These are phyloP conservation scores for Geum urbanum DNA, from an alignment of 306 rosid genomes.

Conservation along the genomic window DNA sequence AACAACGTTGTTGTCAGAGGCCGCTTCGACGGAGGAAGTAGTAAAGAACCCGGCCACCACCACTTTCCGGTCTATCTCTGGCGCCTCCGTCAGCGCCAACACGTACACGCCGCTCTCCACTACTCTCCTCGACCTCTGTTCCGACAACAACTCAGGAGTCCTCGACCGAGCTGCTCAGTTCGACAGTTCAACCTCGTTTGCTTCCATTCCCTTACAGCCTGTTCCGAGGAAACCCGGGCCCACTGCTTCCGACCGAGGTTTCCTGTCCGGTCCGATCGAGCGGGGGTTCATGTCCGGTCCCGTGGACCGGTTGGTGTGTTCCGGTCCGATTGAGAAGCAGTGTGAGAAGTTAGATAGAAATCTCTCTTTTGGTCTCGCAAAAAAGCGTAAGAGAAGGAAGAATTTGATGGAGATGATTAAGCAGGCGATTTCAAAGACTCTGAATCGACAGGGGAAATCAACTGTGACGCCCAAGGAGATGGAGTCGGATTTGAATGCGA, in stretches of 20 bases:
- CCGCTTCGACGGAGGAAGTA: constrained; percentile 8
- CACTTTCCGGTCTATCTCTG: constrained; percentile 57
- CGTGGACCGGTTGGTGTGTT: constrained; percentile 28
- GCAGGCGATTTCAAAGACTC: constrained; percentile 25
- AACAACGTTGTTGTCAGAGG: not conserved
- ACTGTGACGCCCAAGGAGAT: constrained; percentile 24
- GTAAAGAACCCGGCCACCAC: constrained; percentile 20
- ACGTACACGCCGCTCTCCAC: constrained; percentile 53
- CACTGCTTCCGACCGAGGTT: constrained; percentile 36
- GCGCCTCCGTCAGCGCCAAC: constrained; percentile 85
- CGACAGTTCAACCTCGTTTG: constrained; percentile 63
- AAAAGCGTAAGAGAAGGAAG: constrained; percentile 13
- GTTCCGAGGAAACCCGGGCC: constrained; percentile 27
- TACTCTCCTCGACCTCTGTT: constrained; percentile 36
- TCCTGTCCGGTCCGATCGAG: constrained; percentile 42
- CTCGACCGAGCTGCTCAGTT: constrained; percentile 57
- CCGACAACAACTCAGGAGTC: constrained; percentile 25
- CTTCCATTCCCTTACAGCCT: constrained; percentile 51
- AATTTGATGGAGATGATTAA: constrained; percentile 37
- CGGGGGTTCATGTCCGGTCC: constrained; percentile 32
- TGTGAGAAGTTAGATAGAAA: constrained; percentile 26
- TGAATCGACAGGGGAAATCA: constrained; percentile 23
- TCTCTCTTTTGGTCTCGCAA: constrained; percentile 9
- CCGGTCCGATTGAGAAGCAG: constrained; percentile 29
- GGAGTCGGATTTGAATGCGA: constrained; percentile 28